These are phyloP conservation scores for Cryptosporidium ubiquitum DNA, from an alignment of 169 alveolate genomes.

Conservation along the genomic window DNA sequence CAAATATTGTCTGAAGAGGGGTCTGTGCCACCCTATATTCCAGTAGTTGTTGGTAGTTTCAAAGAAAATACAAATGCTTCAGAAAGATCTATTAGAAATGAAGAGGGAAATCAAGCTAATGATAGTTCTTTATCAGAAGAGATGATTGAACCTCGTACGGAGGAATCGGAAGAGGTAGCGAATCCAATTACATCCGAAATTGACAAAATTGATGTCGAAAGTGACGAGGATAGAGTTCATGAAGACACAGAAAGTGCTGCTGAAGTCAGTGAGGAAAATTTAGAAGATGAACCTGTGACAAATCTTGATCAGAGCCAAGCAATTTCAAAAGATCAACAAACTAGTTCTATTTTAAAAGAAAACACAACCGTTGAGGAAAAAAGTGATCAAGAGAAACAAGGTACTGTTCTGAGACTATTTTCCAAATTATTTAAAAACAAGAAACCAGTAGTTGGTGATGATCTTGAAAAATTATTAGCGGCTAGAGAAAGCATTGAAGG, in stretches of 20 bases:
- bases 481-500: background rate
- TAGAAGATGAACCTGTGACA: no score
- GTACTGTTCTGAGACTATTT: no score
- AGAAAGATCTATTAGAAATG: background rate
- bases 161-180: background rate
- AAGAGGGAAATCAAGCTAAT: background rate
- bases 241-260: background rate
- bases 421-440: background rate
- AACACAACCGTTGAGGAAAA: background rate
- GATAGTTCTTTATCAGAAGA: background rate
- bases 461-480: background rate
- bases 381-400: no score
- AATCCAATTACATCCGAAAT: background rate
- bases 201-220: background rate
- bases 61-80: background rate
- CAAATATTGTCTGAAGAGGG: slow-evolving; percentile 27
- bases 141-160: background rate
- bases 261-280: background rate
- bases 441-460: background rate
- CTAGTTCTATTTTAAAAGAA: background rate
- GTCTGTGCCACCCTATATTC: background rate
- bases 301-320: background rate
- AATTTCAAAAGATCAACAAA: background rate
- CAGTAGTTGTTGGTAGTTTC: background rate
- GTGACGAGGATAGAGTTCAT: no score